Evolutionary conservation across 495 filamentous ascomycete species (phyloP).

Genomic region (Pyronema domesticum): DNA sequence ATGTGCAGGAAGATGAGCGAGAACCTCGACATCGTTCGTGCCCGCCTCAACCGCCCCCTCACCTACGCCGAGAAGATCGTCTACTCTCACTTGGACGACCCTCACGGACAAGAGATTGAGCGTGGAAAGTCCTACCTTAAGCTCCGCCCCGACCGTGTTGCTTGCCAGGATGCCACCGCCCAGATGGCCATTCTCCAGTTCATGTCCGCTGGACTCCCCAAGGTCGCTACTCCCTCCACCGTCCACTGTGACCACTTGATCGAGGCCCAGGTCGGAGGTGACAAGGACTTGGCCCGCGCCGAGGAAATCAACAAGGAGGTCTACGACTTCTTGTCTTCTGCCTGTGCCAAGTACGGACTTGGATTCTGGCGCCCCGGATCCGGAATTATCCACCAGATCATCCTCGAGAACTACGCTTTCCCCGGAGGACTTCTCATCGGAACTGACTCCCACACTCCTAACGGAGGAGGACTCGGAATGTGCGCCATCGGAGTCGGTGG

Average conservation of each 20-base stretch:
- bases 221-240: conserved; percentile 84
- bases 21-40: conserved; percentile 80
- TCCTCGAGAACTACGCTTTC: conserved; percentile 98
- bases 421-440: conserved; percentile 95
- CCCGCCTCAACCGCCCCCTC: conserved; percentile 74
- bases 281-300: conserved; percentile 84
- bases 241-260: conserved; percentile 99
- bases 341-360: conserved; percentile 98
- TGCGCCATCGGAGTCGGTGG: conserved; percentile 94
- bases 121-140: conserved; percentile 88
- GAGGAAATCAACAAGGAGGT: conserved; percentile 97
- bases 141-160: conserved; percentile 90
- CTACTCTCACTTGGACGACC: conserved; percentile 97
- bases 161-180: conserved; percentile 97
- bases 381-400: conserved; percentile 98
- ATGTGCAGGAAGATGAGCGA: conserved; percentile 85
- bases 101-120: conserved; percentile 88
- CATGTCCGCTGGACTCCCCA: conserved; percentile 94
- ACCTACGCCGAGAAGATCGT: conserved; percentile 97
- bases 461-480: conserved; percentile 94
- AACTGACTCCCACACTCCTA: conserved; percentile 97
- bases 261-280: conserved; percentile 87
- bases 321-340: conserved; percentile 87
- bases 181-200: conserved; percentile 99
- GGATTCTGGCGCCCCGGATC: conserved; percentile 98